Evolutionary conservation across 1,284 basidiomycete species (phyloP), one percentile per base, ranked within the genome.

Genomic region (Cutaneotrichosporon sp.): DNA sequence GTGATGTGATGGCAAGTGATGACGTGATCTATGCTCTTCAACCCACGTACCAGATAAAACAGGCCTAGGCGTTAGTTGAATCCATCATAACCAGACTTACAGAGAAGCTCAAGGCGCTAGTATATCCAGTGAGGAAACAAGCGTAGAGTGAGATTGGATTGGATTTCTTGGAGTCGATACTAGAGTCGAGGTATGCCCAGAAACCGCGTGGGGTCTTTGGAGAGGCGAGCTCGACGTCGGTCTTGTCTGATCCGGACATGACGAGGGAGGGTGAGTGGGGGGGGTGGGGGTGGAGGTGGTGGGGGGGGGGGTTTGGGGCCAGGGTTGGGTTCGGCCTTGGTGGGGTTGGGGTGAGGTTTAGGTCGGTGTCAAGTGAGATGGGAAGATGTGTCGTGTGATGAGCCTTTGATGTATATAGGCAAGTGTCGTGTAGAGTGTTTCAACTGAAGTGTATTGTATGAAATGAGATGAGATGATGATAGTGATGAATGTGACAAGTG

Each of bases 41-140:
- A 26, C 26, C 26, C 31, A 55, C 52, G 21, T 34, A 56, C 60
- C 52, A 61, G 10, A 61, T 50, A 49, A 36, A 61, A 18, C 60
- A 62, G 6, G 53, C 53, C 58, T 40, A 32, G 26, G 10, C 13
- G 32, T 36, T 47, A 50, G 47, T 32, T 14, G 5, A 16, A 18
- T 9, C 21, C n/a, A 18, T 21, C 36, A 14, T 30, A 11, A 22
- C 18, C 10, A 4, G 22, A 69, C 70, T 58, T 36, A 72, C 76
- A 53, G 89, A 87, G 82, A 92, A 93, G 1, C 87, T 87, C 18
- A 91, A 83, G 1, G 87, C 84, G 69, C 73, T 89, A 84, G 91
- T 88, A 80, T 87, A 90, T 0, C 91, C 91, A 0, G 90, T 93
- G 86, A 93, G 88, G 80, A 92, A 91, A 79, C 90, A 92, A 75